Percentiles rank a stretch among this genome's conserved stretches.
phyloP scores from a whole-genome alignment of 371 early-diverging fungal species.

The Mucor irregularis region DNA sequence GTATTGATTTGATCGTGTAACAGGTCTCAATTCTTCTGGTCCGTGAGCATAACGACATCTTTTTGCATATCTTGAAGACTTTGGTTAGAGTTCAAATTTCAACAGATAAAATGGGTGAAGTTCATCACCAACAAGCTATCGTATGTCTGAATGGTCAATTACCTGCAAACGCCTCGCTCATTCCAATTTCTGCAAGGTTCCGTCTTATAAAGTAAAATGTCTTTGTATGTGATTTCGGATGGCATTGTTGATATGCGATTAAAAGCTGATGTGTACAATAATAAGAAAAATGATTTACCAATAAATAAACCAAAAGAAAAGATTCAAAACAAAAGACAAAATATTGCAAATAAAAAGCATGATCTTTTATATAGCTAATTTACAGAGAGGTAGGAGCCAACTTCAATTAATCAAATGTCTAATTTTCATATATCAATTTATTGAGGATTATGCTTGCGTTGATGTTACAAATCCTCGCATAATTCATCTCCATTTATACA shows the following conservation, averaged over 20 bases:
- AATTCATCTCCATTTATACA: slow-evolving; percentile 21
- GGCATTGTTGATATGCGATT: no score
- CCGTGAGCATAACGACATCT: slow-evolving; percentile 96
- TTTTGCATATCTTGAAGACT: slow-evolving; percentile 82
- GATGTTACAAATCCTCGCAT: slow-evolving; percentile 4
- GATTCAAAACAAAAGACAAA: background rate
- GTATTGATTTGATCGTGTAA: slow-evolving; percentile 88
- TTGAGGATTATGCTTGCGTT: background rate
- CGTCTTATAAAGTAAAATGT: slow-evolving; percentile 84
- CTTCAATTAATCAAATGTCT: background rate
- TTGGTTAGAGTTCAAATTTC: no score
- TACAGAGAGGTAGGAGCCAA: background rate
- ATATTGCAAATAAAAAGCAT: background rate
- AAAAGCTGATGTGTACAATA: no score
- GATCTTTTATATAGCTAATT: no score
- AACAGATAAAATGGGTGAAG: no score
- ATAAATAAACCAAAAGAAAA: background rate
- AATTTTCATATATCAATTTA: background rate
- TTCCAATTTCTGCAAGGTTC: slow-evolving; percentile 88
- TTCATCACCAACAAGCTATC: no score
- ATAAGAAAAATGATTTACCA: background rate
- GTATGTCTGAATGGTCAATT: no score
- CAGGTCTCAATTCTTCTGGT: slow-evolving; percentile 70
- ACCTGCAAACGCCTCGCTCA: slow-evolving; percentile 80
- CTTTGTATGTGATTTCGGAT: slow-evolving; percentile 39